These are phyloP conservation scores for Penicillium italicum DNA, from an alignment of 2,329 filamentous ascomycete species.

Conservation along the genomic window DNA sequence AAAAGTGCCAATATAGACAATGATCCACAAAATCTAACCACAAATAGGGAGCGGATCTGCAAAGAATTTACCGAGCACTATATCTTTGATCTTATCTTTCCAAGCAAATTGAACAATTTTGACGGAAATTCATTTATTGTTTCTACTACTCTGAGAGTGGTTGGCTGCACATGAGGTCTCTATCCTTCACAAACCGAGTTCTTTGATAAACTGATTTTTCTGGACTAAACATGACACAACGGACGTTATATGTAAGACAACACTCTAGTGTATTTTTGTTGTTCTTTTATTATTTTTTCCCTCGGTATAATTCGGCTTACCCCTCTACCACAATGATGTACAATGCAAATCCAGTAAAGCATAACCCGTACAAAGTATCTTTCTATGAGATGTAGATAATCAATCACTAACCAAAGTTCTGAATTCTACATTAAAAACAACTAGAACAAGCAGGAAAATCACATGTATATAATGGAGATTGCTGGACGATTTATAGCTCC, in stretches of 20 bases:
- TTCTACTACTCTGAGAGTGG: background rate
- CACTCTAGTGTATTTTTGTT: background rate
- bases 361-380: too few relatives aligned
- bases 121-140: slow-evolving; percentile 50
- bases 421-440: background rate
- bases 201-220: slow-evolving; percentile 27
- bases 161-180: background rate
- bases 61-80: background rate
- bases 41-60: slow-evolving; percentile 49
- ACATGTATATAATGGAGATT: background rate
- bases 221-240: slow-evolving; percentile 28
- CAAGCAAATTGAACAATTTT: slow-evolving; percentile 54
- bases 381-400: background rate
- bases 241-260: slow-evolving; percentile 36
- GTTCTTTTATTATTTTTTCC: too few relatives aligned
- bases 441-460: background rate
- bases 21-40: slow-evolving; percentile 56
- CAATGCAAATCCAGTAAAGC: too few relatives aligned
- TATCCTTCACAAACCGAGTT: slow-evolving; percentile 38
- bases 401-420: slow-evolving; percentile 2
- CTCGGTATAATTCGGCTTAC: too few relatives aligned
- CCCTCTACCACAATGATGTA: too few relatives aligned
- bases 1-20: slow-evolving; percentile 51
- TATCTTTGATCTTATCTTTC: slow-evolving; percentile 41
- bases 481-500: background rate